Evolutionary conservation across 768 basidiomycete species (phyloP).

Genomic region (Suillus tomentosus): DNA sequence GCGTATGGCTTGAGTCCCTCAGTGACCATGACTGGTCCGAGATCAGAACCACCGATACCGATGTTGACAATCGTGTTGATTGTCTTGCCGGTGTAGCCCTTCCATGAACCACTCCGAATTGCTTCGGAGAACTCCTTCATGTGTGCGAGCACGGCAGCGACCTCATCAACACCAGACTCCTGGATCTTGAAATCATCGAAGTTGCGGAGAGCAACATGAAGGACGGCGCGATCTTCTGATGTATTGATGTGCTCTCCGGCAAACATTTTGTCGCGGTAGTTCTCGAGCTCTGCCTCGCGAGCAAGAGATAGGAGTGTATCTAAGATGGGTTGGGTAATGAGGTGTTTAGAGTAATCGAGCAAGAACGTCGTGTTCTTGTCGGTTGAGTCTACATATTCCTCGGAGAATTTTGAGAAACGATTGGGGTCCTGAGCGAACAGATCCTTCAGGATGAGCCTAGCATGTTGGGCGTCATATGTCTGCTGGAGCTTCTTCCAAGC

Average conservation of each 20-base stretch:
- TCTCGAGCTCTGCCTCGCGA: conserved; percentile 84
- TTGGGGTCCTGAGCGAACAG: conserved; percentile 88
- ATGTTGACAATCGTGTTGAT: conserved; percentile 98
- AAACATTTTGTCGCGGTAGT: conserved; percentile 90
- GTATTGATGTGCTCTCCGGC: conserved; percentile 97
- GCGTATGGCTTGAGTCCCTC: conserved; percentile 95
- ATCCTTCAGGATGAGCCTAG: conserved; percentile 83
- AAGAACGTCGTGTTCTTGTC: conserved; percentile 79
- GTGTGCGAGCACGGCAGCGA: conserved; percentile 80
- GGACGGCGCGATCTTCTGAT: conserved; percentile 94
- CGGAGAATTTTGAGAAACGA: conserved; percentile 86
- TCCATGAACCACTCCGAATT: conserved; percentile 88
- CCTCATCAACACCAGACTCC: conserved; percentile 83
- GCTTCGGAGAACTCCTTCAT: conserved; percentile 88
- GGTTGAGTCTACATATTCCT: conserved; percentile 65
- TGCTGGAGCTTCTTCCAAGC: conserved; percentile 91
- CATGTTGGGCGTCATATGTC: conserved; percentile 72
- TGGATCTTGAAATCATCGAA: conserved; percentile 74
- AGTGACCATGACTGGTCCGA: conserved; percentile 98
- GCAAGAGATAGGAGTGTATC: conserved; percentile 76
- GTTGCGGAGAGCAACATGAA: conserved; percentile 91
- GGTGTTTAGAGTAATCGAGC: conserved; percentile 96
- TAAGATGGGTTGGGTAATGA: conserved; percentile 86
- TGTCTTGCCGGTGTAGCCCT: conserved; percentile 94
- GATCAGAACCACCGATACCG: conserved; percentile 97